Conservation (phyloP, 495 filamentous ascomycete genomes). For the Elaphomyces granulatus region DNA sequence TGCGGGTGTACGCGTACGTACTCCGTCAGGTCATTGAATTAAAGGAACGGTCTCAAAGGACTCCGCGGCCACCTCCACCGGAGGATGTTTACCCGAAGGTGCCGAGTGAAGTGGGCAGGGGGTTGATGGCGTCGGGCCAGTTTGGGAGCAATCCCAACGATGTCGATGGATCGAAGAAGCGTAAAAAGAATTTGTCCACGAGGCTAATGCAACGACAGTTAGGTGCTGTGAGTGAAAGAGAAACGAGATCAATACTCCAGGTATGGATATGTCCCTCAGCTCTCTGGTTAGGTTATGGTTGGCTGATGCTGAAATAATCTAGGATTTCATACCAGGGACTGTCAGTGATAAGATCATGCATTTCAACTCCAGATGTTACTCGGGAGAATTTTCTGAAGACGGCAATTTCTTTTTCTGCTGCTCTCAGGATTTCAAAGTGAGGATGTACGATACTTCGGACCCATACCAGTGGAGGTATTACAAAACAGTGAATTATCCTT, state of each 20-base stretch:
- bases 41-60: no score
- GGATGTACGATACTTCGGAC: slow-evolving; percentile 96
- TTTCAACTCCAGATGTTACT: slow-evolving; percentile 73
- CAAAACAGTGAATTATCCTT: slow-evolving; percentile 76
- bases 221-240: slow-evolving; percentile 42
- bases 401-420: slow-evolving; percentile 98
- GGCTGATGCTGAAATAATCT: slow-evolving; percentile 5
- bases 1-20: slow-evolving; percentile 12
- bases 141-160: slow-evolving; percentile 53
- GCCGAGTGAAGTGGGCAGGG: slow-evolving; percentile 58
- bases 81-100: slow-evolving; percentile 53
- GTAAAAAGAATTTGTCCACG: slow-evolving; percentile 46
- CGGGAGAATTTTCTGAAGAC: slow-evolving; percentile 91
- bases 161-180: slow-evolving; percentile 33
- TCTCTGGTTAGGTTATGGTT: neutral
- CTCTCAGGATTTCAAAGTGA: slow-evolving; percentile 81
- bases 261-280: slow-evolving; percentile 21
- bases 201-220: slow-evolving; percentile 69
- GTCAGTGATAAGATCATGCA: slow-evolving; percentile 79
- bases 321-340: slow-evolving; percentile 54
- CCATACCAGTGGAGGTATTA: slow-evolving; percentile 93
- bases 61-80: slow-evolving; percentile 14
- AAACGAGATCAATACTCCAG: slow-evolving; percentile 51
- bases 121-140: slow-evolving; percentile 63
- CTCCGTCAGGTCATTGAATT: slow-evolving; percentile 15